Conservation (phyloP, 495 filamentous ascomycete species). For the Massariosphaeria phaeospora region DNA sequence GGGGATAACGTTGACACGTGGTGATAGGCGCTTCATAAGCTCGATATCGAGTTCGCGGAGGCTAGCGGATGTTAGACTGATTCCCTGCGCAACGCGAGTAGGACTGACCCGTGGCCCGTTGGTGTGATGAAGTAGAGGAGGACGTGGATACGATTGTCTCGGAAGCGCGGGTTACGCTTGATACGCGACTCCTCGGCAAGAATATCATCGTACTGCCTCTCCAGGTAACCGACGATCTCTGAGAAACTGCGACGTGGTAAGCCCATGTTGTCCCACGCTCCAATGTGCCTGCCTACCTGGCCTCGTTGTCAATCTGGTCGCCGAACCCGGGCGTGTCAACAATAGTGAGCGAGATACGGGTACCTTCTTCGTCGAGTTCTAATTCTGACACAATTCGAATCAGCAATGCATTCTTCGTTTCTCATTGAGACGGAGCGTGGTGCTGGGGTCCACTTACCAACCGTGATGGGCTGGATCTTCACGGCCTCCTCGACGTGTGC, state of each 20-base stretch:
- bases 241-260: slow-evolving; percentile 60
- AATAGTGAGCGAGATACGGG: slow-evolving; percentile 93
- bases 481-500: slow-evolving; percentile 95
- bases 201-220: slow-evolving; percentile 99
- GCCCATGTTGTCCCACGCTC: not conserved
- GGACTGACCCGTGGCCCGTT: slow-evolving; percentile 81
- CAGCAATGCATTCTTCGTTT: slow-evolving; percentile 10
- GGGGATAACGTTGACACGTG: slow-evolving; percentile 97
- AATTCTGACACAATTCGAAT: slow-evolving; percentile 59
- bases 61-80: slow-evolving; percentile 45
- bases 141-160: slow-evolving; percentile 96
- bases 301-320: slow-evolving; percentile 98
- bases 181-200: slow-evolving; percentile 98
- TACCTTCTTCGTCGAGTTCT: slow-evolving; percentile 96
- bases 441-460: slow-evolving; percentile 55
- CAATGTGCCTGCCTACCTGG: slow-evolving; percentile 59
- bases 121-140: slow-evolving; percentile 99
- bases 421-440: not conserved
- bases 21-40: slow-evolving; percentile 97
- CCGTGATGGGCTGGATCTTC: slow-evolving; percentile 95
- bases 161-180: slow-evolving; percentile 99
- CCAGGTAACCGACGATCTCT: slow-evolving; percentile 95
- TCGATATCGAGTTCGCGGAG: slow-evolving; percentile 98
- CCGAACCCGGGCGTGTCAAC: slow-evolving; percentile 98
- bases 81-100: slow-evolving; percentile 22